Percentiles rank a stretch among this genome's conserved stretches.
Conservation (phyloP, 148 eudicot species). For the Heliosperma pusillum region DNA sequence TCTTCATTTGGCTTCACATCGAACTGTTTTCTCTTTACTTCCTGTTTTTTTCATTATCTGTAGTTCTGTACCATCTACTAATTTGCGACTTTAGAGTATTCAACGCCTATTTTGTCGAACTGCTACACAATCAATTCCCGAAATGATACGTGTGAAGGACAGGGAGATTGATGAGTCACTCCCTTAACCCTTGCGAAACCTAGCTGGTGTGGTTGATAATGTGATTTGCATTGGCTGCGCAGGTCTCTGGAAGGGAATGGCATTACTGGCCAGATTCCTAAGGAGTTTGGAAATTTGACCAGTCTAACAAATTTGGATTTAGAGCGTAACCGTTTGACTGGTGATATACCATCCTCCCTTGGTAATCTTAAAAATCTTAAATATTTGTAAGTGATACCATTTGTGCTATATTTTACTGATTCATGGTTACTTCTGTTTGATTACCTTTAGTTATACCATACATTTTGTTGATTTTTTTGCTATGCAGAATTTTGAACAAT, state of each 20-base stretch:
- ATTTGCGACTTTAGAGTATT: too few relatives aligned
- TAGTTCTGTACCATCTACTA: not conserved
- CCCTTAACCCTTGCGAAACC: not conserved
- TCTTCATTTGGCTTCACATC: not conserved
- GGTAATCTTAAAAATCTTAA: slow-evolving; percentile 70
- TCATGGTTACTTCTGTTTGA: not conserved
- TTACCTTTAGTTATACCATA: not conserved
- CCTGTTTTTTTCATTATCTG: not conserved
- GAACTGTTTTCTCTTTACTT: not conserved
- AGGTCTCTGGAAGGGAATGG: slow-evolving; percentile 70
- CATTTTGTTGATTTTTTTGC: too few relatives aligned
- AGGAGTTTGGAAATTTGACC: slow-evolving; percentile 65
- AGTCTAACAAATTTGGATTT: slow-evolving; percentile 65
- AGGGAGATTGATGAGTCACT: not conserved
- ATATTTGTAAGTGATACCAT: slow-evolving; percentile 59
- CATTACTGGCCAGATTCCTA: slow-evolving; percentile 73
- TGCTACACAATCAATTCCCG: not conserved
- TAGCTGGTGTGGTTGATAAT: not conserved
- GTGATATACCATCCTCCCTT: slow-evolving; percentile 80
- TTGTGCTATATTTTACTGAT: slow-evolving; percentile 13
- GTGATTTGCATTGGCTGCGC: slow-evolving; percentile 21
- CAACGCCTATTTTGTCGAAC: not conserved
- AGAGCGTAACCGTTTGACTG: slow-evolving; percentile 63
- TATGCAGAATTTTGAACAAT: slow-evolving; percentile 61
- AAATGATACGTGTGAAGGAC: not conserved